phyloP scores from a whole-genome alignment of 352 stramenopile species.

The Phytophthora ohioensis region DNA sequence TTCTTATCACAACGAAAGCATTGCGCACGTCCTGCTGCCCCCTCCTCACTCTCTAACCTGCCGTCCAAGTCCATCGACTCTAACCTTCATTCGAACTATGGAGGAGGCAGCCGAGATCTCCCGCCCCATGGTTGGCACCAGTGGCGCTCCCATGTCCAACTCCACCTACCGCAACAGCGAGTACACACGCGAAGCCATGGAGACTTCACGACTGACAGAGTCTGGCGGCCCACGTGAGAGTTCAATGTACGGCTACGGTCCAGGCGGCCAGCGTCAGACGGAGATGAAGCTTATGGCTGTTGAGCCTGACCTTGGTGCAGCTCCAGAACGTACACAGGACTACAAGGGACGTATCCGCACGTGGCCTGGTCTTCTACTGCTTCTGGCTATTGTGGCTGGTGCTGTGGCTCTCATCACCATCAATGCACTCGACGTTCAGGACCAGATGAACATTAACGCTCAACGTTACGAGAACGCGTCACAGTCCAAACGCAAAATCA shows the following conservation, averaged over 20 bases:
- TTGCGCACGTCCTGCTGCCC: conserved; percentile 9
- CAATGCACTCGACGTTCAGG: conserved; percentile 46
- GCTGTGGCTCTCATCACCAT: conserved; percentile 61
- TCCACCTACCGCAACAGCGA: conserved; percentile 66
- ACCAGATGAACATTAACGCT: conserved; percentile 37
- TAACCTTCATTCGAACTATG: conserved; percentile 1
- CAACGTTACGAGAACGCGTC: conserved; percentile 40
- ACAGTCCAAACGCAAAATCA: conserved; percentile 46
- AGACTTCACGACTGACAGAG: conserved; percentile 48
- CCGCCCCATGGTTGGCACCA: conserved; percentile 35
- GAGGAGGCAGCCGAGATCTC: conserved; percentile 40
- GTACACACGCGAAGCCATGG: conserved; percentile 32
- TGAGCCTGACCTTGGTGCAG: conserved; percentile 43
- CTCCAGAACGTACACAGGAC: conserved; percentile 58
- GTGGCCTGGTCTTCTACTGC: conserved; percentile 65
- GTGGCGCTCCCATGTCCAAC: conserved; percentile 24
- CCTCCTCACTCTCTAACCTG: conserved; percentile 27
- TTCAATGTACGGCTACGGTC: conserved; percentile 35
- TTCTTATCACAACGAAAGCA: neutral
- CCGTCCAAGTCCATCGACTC: neutral
- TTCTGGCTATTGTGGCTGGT: conserved; percentile 52
- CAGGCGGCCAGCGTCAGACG: conserved; percentile 46
- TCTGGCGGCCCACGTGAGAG: conserved; percentile 33
- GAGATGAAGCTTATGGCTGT: conserved; percentile 73
- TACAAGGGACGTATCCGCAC: conserved; percentile 81